These are phyloP conservation scores for Paramecium octaurelia DNA, from an alignment of 73 alveolate genomes.

Conservation along the genomic window DNA sequence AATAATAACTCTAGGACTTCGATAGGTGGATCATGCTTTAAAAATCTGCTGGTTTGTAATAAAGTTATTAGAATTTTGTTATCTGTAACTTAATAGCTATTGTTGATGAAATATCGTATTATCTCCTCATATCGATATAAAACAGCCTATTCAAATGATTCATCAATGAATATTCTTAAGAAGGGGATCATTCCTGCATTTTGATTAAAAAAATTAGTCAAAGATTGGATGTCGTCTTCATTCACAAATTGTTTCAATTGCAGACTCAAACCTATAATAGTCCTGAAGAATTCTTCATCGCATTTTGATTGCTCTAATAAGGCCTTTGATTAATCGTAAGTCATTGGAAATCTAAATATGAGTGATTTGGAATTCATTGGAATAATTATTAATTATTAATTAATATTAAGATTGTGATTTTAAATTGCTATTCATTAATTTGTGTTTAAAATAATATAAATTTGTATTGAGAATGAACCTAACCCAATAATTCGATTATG, in stretches of 20 bases:
- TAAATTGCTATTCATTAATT: not conserved
- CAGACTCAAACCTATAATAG: not conserved
- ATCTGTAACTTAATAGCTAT: slow-evolving; percentile 34
- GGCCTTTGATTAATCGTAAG: not conserved
- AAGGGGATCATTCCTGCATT: not conserved
- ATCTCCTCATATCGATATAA: slow-evolving; percentile 31
- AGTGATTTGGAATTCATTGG: not conserved
- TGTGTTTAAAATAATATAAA: not conserved
- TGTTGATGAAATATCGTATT: not conserved
- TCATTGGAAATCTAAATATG: not conserved
- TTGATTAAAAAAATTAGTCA: not conserved
- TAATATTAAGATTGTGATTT: not conserved
- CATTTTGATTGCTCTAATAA: not conserved
- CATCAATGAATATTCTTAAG: slow-evolving; percentile 41
- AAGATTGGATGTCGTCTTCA: slow-evolving; percentile 2
- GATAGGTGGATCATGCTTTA: slow-evolving; percentile 22
- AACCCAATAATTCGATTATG: not conserved
- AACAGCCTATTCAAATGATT: slow-evolving; percentile 19
- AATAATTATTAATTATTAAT: not conserved
- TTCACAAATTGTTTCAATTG: not conserved
- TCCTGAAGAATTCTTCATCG: slow-evolving; percentile 13
- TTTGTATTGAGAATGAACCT: not conserved
- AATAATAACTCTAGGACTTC: not conserved
- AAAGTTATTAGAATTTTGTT: not conserved
- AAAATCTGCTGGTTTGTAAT: not conserved